Percentiles rank a stretch among this genome's conserved stretches.
These are phyloP conservation scores for Geotrichum carabidarum DNA, from an alignment of 1,139 yeast genomes.

Conservation along the genomic window DNA sequence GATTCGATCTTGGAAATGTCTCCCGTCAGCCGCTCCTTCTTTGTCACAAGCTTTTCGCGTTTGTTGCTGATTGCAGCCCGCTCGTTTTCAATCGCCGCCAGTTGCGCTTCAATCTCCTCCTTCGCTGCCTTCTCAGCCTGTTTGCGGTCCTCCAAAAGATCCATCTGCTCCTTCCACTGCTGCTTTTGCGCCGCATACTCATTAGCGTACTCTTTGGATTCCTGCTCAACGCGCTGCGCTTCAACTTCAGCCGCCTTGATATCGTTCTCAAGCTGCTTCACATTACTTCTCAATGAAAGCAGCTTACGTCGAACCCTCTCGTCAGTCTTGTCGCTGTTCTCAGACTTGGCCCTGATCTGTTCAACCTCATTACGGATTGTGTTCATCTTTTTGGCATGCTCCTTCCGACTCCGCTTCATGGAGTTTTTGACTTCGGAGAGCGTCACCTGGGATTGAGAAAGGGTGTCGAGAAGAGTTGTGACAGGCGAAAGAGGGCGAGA, in stretches of 20 bases:
- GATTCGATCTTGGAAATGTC: conserved; percentile 25
- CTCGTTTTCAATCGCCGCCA: conserved; percentile 26
- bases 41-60: conserved; percentile 28
- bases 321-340: conserved; percentile 36
- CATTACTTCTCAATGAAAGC: conserved; percentile 34
- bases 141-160: conserved; percentile 20
- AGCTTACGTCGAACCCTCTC: conserved; percentile 35
- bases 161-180: conserved; percentile 23
- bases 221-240: conserved; percentile 20
- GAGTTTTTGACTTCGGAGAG: conserved; percentile 36
- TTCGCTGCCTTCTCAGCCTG: conserved; percentile 21
- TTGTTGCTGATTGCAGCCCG: conserved; percentile 21
- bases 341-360: conserved; percentile 30
- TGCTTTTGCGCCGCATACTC: conserved; percentile 23
- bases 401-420: conserved; percentile 34
- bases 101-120: conserved; percentile 19
- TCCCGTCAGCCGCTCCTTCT: conserved; percentile 23
- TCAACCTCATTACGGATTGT: conserved; percentile 37
- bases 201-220: conserved; percentile 21
- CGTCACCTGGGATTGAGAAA: conserved; percentile 34
- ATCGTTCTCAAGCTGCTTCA: conserved; percentile 35
- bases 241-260: conserved; percentile 26
- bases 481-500: conserved; percentile 38
- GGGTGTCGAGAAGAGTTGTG: conserved; percentile 37
- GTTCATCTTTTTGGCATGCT: conserved; percentile 35